Percentiles rank a stretch among this genome's conserved stretches.
phyloP scores from a whole-genome alignment of 2,329 filamentous ascomycete species.

The Seiridium unicorne region DNA sequence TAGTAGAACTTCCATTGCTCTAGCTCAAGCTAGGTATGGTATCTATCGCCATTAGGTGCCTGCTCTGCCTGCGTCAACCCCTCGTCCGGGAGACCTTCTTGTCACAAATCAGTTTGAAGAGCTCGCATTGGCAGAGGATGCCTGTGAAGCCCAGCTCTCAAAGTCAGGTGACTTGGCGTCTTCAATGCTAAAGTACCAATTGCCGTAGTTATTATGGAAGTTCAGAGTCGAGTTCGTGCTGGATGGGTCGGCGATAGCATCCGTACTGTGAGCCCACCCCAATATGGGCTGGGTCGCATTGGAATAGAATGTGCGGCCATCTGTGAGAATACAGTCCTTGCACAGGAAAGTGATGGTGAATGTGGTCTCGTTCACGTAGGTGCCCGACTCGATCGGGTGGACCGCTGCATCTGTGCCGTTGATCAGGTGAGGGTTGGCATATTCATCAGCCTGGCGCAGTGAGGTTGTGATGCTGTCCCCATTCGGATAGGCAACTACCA shows the following conservation, averaged over 20 bases:
- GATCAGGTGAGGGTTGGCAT: conserved; percentile 2
- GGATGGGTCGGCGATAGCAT: background rate
- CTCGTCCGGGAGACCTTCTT: background rate
- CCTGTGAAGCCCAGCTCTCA: background rate
- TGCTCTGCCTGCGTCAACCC: too few species aligned
- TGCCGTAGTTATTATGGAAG: conserved; percentile 4
- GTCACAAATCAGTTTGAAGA: background rate
- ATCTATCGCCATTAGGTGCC: too few species aligned
- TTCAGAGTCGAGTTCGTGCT: background rate
- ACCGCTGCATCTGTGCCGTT: background rate
- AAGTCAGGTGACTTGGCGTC: background rate
- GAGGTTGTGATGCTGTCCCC: background rate
- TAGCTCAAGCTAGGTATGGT: too few species aligned
- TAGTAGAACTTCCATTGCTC: too few species aligned
- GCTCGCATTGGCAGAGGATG: background rate
- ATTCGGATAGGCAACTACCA: background rate
- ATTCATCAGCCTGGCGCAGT: conserved; percentile 3
- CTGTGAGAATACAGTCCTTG: conserved; percentile 1
- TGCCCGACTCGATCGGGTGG: background rate
- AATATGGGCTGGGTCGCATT: background rate
- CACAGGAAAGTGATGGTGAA: conserved; percentile 1
- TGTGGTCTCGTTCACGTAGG: background rate
- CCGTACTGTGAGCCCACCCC: background rate
- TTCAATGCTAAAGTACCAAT: background rate
- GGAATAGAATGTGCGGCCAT: conserved; percentile 1